phyloP scores from a whole-genome alignment of 345 rosid species.

The Barbarea vulgaris region DNA sequence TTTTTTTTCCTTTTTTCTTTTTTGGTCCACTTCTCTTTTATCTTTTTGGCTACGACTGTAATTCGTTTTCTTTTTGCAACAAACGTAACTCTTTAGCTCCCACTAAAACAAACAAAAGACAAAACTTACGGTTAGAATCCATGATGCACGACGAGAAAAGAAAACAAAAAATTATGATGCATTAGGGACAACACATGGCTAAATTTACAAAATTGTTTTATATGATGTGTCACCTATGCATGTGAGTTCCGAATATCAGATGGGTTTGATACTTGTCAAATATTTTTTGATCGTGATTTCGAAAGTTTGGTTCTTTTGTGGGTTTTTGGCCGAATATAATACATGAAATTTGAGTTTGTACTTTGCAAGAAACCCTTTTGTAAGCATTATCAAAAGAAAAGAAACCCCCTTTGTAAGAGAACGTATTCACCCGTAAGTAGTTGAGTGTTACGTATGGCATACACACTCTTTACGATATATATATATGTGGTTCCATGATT shows the following conservation, averaged over 20 bases:
- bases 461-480: constrained; percentile 21
- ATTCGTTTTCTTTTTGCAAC: constrained; percentile 14
- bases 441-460: constrained; percentile 33
- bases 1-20: background rate
- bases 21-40: constrained; percentile 7
- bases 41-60: constrained; percentile 20
- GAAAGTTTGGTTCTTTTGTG: constrained; percentile 25
- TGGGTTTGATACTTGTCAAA: constrained; percentile 30
- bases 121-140: constrained; percentile 30
- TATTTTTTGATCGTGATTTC: constrained; percentile 26
- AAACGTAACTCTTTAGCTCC: constrained; percentile 30
- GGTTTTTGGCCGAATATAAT: constrained; percentile 32
- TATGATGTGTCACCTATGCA: constrained; percentile 30
- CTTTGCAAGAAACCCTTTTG: constrained; percentile 24
- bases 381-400: background rate
- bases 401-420: constrained; percentile 14
- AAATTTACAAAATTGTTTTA: background rate
- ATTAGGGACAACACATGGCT: constrained; percentile 30
- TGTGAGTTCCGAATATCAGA: constrained; percentile 24
- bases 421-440: constrained; percentile 33
- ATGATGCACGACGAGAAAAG: constrained; percentile 20
- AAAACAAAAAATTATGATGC: constrained; percentile 15
- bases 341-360: constrained; percentile 24
- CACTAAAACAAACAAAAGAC: constrained; percentile 26
- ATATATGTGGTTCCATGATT: constrained; percentile 10